Evolutionary conservation across 768 basidiomycete species (phyloP).

Genomic region (Termitomyces sp.): DNA sequence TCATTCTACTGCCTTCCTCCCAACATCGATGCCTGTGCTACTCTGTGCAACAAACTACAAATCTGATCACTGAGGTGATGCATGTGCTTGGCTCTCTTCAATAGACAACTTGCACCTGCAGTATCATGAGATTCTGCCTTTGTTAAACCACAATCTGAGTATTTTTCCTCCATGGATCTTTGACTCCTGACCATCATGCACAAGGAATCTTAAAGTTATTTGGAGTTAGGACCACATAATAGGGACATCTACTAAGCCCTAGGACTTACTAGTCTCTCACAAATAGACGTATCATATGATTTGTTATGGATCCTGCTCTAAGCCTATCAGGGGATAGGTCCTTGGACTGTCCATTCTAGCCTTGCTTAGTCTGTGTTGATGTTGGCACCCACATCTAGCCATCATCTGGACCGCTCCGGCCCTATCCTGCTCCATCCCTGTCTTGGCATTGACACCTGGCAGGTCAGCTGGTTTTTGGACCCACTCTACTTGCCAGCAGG

Average conservation of each 20-base stretch:
- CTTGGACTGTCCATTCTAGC: too few relatives aligned
- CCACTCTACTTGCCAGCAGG: too few relatives aligned
- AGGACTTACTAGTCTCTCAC: background rate
- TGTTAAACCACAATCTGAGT: constrained; percentile 19
- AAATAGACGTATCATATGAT: background rate
- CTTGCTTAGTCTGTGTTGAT: too few relatives aligned
- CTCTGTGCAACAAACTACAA: constrained; percentile 34
- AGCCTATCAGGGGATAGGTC: too few relatives aligned
- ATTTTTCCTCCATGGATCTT: constrained; percentile 34
- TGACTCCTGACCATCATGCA: constrained; percentile 38
- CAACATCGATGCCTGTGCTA: constrained; percentile 37
- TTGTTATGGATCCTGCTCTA: too few relatives aligned
- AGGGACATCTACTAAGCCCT: constrained; percentile 16
- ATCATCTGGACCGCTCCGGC: too few relatives aligned
- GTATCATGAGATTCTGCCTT: constrained; percentile 22
- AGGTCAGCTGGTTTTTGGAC: too few relatives aligned
- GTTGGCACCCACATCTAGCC: too few relatives aligned
- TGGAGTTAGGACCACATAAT: constrained; percentile 31
- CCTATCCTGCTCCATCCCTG: too few relatives aligned
- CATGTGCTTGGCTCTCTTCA: constrained; percentile 41
- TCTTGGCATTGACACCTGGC: too few relatives aligned
- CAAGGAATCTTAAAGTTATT: constrained; percentile 38
- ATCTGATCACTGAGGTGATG: constrained; percentile 35
- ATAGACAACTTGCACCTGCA: constrained; percentile 38
- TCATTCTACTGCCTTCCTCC: too few relatives aligned